Percentiles rank a stretch among this genome's conserved stretches.
Conservation (phyloP, 2,329 filamentous ascomycete species). For the Mycocentrospora acerina region DNA sequence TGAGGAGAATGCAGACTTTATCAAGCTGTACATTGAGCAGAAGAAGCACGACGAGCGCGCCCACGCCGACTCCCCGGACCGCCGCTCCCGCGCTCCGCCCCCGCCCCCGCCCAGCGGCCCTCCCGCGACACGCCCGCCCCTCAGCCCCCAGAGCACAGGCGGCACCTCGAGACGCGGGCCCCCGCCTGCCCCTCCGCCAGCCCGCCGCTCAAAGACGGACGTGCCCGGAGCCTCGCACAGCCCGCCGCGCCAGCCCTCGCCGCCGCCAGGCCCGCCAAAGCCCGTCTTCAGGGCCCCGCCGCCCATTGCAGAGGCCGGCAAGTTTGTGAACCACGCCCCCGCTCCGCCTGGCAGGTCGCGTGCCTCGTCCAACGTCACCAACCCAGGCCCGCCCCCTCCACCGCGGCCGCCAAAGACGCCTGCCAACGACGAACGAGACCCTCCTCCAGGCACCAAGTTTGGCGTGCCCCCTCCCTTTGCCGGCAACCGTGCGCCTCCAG, state of each 20-base stretch:
- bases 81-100: constrained; percentile 60
- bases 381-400: constrained; percentile 66
- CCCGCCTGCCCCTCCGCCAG: constrained; percentile 60
- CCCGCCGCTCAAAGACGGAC: constrained; percentile 48
- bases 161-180: constrained; percentile 59
- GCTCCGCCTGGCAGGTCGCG: constrained; percentile 50
- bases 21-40: constrained; percentile 67
- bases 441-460: constrained; percentile 61
- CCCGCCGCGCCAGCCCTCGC: constrained; percentile 74
- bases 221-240: constrained; percentile 55
- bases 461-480: constrained; percentile 79
- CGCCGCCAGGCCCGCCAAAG: constrained; percentile 60
- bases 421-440: constrained; percentile 61
- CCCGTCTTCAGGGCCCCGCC: constrained; percentile 82
- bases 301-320: constrained; percentile 85
- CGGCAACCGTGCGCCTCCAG: constrained; percentile 60
- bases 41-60: constrained; percentile 56
- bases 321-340: constrained; percentile 63
- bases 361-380: constrained; percentile 52
- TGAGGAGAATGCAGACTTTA: constrained; percentile 67
- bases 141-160: constrained; percentile 65
- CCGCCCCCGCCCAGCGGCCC: constrained; percentile 58
- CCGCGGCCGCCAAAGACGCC: constrained; percentile 55
- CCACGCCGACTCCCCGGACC: constrained; percentile 50
- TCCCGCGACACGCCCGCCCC: constrained; percentile 41